Conservation (phyloP, 108 stramenopile genomes). For the Aurantiochytrium sp. region DNA sequence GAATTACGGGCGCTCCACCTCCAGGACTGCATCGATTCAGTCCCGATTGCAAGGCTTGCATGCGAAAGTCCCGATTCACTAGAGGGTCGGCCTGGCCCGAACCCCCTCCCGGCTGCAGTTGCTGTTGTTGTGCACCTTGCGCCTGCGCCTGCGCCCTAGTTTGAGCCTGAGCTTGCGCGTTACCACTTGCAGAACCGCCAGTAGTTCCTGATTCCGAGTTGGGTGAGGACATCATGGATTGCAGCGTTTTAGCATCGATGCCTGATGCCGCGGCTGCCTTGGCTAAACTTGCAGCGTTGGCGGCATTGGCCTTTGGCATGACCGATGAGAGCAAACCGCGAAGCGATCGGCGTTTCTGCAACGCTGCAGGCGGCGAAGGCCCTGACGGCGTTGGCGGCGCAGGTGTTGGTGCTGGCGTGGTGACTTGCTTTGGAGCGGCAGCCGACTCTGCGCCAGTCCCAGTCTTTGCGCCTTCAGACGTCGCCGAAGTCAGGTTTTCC, state of each 20-base stretch:
- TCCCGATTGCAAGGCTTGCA: neutral
- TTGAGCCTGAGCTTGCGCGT: neutral
- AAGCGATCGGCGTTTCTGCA: neutral
- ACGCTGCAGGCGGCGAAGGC: neutral
- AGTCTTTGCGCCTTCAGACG: too few species aligned
- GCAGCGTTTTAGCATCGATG: neutral
- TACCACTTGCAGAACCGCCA: too few species aligned
- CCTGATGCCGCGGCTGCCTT: neutral
- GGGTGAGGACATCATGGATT: neutral
- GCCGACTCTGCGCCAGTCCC: too few species aligned
- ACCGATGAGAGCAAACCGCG: neutral
- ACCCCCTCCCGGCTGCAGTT: neutral
- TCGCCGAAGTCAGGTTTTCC: too few species aligned
- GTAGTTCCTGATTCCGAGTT: too few species aligned
- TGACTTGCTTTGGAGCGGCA: too few species aligned
- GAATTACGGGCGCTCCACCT: neutral
- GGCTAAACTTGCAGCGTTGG: too few species aligned
- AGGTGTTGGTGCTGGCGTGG: too few species aligned
- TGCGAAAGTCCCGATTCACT: neutral
- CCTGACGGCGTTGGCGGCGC: neutral
- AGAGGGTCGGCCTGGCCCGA: neutral
- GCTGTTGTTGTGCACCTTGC: neutral
- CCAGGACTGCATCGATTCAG: neutral
- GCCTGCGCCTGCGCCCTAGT: neutral
- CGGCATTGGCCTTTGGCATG: neutral